Percentiles rank a stretch among this genome's conserved stretches.
These are phyloP conservation scores for Chalaropsis thielavioides DNA, from an alignment of 2,329 filamentous ascomycete species.

Conservation along the genomic window DNA sequence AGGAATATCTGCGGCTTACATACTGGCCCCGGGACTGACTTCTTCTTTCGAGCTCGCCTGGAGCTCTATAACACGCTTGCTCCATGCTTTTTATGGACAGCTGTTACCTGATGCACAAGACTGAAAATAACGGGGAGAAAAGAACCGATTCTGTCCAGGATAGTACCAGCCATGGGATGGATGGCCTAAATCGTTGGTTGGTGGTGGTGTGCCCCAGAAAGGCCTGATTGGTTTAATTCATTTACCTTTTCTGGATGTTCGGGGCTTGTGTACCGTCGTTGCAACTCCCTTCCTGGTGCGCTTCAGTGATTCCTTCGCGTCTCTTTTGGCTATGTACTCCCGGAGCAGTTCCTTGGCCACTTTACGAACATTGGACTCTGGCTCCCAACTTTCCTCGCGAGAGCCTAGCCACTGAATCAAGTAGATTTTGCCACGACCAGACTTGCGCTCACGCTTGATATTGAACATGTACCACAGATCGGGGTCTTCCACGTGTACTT, in stretches of 20 bases:
- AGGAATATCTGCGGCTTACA: no score
- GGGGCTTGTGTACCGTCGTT: not conserved
- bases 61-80: no score
- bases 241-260: not conserved
- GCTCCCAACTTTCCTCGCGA: conserved; percentile 15
- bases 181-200: not conserved
- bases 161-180: not conserved
- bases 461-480: conserved; percentile 17
- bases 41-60: no score
- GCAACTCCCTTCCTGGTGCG: not conserved
- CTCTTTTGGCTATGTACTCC: conserved; percentile 7
- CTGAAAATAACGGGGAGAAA: no score
- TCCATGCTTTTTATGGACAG: no score
- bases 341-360: conserved; percentile 7
- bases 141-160: no score
- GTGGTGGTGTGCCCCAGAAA: not conserved
- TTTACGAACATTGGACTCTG: conserved; percentile 3
- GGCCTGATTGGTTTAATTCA: not conserved
- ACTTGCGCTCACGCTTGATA: conserved; percentile 8
- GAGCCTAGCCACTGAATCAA: conserved; percentile 16
- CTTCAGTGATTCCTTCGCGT: not conserved
- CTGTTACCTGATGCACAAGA: no score
- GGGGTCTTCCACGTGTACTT: conserved; percentile 14
- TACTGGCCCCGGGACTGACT: no score
- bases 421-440: conserved; percentile 2